A percentile compares a stretch with the other conserved stretches of the same genome.
Evolutionary conservation across 2,329 filamentous ascomycete species (phyloP).

Genomic region (Coleophoma cylindrospora): DNA sequence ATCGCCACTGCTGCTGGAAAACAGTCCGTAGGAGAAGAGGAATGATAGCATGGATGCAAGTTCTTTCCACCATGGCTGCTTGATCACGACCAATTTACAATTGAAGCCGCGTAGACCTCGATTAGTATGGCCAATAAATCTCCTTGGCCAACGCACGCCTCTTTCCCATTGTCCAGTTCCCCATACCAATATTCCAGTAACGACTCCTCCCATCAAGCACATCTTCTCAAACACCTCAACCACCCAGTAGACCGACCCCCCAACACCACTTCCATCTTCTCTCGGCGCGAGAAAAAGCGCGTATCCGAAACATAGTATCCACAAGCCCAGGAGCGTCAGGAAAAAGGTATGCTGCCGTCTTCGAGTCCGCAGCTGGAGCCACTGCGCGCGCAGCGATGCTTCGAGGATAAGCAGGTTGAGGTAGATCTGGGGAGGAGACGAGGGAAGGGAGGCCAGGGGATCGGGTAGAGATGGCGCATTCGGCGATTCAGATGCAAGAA

Average conservation of each 20-base stretch:
- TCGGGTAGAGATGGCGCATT: conserved; percentile 26
- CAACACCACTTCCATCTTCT: conserved; percentile 86
- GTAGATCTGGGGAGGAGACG: conserved; percentile 61
- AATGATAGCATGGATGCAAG: conserved; percentile 67
- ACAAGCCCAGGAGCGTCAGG: conserved; percentile 69
- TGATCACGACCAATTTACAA: conserved; percentile 88
- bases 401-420: conserved; percentile 97
- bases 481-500: conserved; percentile 26
- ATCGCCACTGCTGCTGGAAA: conserved; percentile 62
- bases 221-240: conserved; percentile 88
- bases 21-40: conserved; percentile 70
- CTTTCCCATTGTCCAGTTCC: conserved; percentile 95
- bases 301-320: conserved; percentile 83
- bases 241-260: conserved; percentile 94
- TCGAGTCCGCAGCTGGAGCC: conserved; percentile 82
- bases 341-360: conserved; percentile 93
- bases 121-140: conserved; percentile 87
- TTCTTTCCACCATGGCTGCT: conserved; percentile 78
- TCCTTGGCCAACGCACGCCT: conserved; percentile 86
- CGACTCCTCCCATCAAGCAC: conserved; percentile 83
- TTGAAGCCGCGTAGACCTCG: conserved; percentile 89
- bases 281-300: conserved; percentile 92
- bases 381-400: conserved; percentile 87
- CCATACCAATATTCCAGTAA: conserved; percentile 85
- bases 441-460: conserved; percentile 26